These are phyloP conservation scores for Cystofilobasidium capitatum DNA, from an alignment of 768 basidiomycete species.

Conservation along the genomic window DNA sequence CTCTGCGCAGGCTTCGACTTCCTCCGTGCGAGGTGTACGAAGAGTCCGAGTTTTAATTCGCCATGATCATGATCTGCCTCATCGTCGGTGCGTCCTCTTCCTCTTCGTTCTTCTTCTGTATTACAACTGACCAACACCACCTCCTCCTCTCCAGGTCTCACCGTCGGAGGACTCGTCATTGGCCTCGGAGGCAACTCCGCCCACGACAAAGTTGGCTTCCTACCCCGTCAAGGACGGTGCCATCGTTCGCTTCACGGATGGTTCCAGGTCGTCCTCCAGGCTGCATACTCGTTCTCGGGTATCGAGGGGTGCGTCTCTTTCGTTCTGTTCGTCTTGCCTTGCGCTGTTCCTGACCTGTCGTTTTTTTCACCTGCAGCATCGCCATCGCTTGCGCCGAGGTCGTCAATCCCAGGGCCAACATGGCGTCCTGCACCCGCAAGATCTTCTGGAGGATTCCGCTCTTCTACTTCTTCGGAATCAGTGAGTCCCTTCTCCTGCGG, in stretches of 20 bases:
- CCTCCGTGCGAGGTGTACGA: conserved; percentile 27
- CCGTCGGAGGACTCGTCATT: conserved; percentile 48
- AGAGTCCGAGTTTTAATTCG: conserved; percentile 35
- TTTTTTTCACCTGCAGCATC: conserved; percentile 64
- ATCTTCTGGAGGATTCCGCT: conserved; percentile 72
- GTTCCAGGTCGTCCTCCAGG: conserved; percentile 34
- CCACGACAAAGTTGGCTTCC: conserved; percentile 42
- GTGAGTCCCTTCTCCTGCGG: not conserved
- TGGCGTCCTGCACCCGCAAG: conserved; percentile 61
- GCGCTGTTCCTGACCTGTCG: conserved; percentile 42
- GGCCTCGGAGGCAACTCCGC: conserved; percentile 53
- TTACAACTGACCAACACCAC: not conserved
- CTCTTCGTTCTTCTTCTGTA: conserved; percentile 32
- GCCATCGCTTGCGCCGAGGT: conserved; percentile 65
- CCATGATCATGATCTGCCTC: conserved; percentile 37
- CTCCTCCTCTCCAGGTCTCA: conserved; percentile 25
- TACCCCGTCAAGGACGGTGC: conserved; percentile 16
- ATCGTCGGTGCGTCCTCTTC: conserved; percentile 38
- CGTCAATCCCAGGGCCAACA: conserved; percentile 65
- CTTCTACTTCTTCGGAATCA: conserved; percentile 65
- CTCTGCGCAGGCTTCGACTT: conserved; percentile 15
- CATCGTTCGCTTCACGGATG: conserved; percentile 37
- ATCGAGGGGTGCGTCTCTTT: too few relatives aligned
- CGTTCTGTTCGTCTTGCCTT: not conserved
- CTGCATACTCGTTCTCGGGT: conserved; percentile 8